Evolutionary conservation across 164 flowering plant genomes (phyloP).

Genomic region (Brasenia schreberi): DNA sequence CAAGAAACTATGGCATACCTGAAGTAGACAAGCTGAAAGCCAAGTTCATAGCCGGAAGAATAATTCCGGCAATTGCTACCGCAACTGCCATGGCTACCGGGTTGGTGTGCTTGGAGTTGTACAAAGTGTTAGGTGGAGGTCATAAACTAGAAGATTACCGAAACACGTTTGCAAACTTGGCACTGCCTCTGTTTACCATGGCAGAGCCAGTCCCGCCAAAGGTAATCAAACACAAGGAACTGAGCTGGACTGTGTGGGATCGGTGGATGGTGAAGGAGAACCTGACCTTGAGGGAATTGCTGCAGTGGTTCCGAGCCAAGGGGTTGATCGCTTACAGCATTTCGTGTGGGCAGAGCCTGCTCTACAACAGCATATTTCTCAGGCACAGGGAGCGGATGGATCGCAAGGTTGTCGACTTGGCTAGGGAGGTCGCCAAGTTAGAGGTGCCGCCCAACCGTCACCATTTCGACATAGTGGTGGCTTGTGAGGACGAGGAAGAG

Average conservation of each 20-base stretch:
- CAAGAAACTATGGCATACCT: slow-evolving; percentile 80
- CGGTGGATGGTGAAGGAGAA: slow-evolving; percentile 56
- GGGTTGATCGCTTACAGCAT: slow-evolving; percentile 81
- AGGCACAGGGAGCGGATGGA: slow-evolving; percentile 66
- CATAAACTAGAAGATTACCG: slow-evolving; percentile 76
- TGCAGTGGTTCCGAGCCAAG: slow-evolving; percentile 59
- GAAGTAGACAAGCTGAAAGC: slow-evolving; percentile 89
- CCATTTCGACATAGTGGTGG: slow-evolving; percentile 70
- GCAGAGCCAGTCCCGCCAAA: slow-evolving; percentile 90
- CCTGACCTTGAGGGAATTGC: slow-evolving; percentile 56
- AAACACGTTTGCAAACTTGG: slow-evolving; percentile 78
- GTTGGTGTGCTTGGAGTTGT: slow-evolving; percentile 77
- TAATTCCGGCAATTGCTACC: slow-evolving; percentile 86
- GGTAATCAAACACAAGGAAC: slow-evolving; percentile 59
- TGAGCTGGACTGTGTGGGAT: slow-evolving; percentile 93
- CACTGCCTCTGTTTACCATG: slow-evolving; percentile 73
- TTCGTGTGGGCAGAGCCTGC: slow-evolving; percentile 69
- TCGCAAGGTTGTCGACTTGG: slow-evolving; percentile 57
- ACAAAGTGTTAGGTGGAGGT: slow-evolving; percentile 62
- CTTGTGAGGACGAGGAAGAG: slow-evolving; percentile 80
- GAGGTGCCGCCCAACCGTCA: slow-evolving; percentile 50
- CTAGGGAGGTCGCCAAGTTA: slow-evolving; percentile 51
- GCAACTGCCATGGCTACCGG: slow-evolving; percentile 91
- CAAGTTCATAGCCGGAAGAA: slow-evolving; percentile 85
- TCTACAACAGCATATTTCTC: slow-evolving; percentile 66